A percentile compares a stretch with the other conserved stretches of the same genome.
phyloP scores from a whole-genome alignment of 2,329 filamentous ascomycete genomes.

The Fusarium pseudonygamai region DNA sequence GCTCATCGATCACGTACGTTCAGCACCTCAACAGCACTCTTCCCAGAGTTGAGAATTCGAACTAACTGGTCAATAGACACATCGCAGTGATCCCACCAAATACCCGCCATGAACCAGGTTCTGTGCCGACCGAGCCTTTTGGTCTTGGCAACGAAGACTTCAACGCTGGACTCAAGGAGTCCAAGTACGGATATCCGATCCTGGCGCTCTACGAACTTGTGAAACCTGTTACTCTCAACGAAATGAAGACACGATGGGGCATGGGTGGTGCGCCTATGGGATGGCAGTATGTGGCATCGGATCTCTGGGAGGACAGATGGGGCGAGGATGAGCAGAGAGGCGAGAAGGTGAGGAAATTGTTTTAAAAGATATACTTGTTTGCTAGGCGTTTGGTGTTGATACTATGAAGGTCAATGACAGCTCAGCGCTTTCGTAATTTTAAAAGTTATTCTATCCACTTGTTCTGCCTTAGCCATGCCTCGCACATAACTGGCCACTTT shows the following conservation, averaged over 20 bases:
- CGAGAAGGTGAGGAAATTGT: neutral
- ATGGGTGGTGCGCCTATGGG: slow-evolving; percentile 43
- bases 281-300: slow-evolving; percentile 34
- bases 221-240: slow-evolving; percentile 31
- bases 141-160: slow-evolving; percentile 45
- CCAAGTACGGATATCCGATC: slow-evolving; percentile 43
- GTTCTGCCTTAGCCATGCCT: slow-evolving; percentile 31
- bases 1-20: slow-evolving; percentile 40
- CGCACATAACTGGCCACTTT: slow-evolving; percentile 34
- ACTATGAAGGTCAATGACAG: accelerated
- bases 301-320: slow-evolving; percentile 41
- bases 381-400: neutral
- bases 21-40: neutral
- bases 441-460: slow-evolving; percentile 2
- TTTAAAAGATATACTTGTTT: neutral
- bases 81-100: slow-evolving; percentile 19
- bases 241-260: slow-evolving; percentile 40
- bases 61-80: neutral
- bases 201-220: slow-evolving; percentile 39
- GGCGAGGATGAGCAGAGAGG: slow-evolving; percentile 14
- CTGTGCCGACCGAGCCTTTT: slow-evolving; percentile 31
- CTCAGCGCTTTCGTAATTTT: no score
- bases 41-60: neutral
- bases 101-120: slow-evolving; percentile 21
- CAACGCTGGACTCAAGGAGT: slow-evolving; percentile 41